A percentile compares a stretch with the other conserved stretches of the same genome.
These are phyloP conservation scores for Lactarius deliciosus DNA, from an alignment of 768 basidiomycete species.

Conservation along the genomic window DNA sequence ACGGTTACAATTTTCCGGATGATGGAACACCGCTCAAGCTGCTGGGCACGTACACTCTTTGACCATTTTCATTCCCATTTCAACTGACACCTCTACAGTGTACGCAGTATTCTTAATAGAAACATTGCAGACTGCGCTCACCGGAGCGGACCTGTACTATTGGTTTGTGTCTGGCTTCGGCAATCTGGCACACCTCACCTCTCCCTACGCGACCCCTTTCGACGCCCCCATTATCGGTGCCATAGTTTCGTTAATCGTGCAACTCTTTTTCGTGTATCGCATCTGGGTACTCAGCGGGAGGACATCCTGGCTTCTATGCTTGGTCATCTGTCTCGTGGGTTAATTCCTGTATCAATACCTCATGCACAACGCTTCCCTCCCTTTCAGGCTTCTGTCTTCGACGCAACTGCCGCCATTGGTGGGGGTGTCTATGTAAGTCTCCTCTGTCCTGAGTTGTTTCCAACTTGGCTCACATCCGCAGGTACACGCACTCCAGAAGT, in stretches of 20 bases:
- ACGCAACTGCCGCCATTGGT: neutral
- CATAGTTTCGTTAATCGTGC: conserved; percentile 5
- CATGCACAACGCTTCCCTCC: neutral
- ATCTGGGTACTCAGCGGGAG: conserved; percentile 17
- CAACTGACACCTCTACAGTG: conserved; percentile 1
- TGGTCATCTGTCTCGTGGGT: conserved; percentile 8
- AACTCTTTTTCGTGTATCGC: conserved; percentile 20
- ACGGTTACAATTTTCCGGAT: conserved; percentile 15
- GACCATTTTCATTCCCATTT: neutral
- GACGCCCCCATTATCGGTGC: conserved; percentile 15
- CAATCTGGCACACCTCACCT: neutral
- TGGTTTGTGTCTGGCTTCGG: conserved; percentile 21
- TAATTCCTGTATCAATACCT: neutral
- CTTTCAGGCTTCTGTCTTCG: conserved; percentile 2
- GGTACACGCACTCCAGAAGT: neutral
- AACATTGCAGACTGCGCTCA: conserved; percentile 13
- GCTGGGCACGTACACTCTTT: neutral
- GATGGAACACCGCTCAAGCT: conserved; percentile 12
- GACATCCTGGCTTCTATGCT: neutral
- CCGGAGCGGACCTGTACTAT: conserved; percentile 14
- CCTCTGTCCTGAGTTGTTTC: no score
- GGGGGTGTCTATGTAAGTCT: conserved; percentile 11
- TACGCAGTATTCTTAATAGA: conserved; percentile 7
- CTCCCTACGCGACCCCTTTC: neutral
- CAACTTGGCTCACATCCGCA: neutral